Evolutionary conservation across 1,284 basidiomycete species (phyloP), one percentile per base, ranked within the genome.

Genomic region (Caloboletus inedulis): DNA sequence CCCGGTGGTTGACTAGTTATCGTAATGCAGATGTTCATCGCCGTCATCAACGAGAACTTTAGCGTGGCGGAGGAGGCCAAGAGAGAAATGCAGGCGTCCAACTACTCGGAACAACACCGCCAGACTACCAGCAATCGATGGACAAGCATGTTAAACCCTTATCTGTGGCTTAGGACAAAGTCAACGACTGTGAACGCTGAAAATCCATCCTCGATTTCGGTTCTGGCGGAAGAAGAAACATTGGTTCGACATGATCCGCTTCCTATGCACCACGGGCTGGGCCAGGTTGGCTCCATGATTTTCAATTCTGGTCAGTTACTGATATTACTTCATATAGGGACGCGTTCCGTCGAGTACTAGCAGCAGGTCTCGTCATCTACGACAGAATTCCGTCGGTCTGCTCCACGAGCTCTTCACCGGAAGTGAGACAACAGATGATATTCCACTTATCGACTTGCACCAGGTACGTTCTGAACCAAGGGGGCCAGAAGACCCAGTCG

Each of bases 31-130:
- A 92, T 98, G 87, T 98, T 98, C 75, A 94, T 99, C 64, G 96
- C 95, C 33, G 95, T 98, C 49, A 95, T 99, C 78, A 94, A 97
- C 69, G 95, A 98, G 75, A 98, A 97, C 71, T 98, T 98, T 62
- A 81, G 89, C 40, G 84, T 98, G 4, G 93, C 94, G 0, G 96
- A 98, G 65, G 92, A 96, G 67, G 81, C 87, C 43, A 98, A 97
- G 73, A 84, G 87, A 52, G 81, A 83, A 43, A 82, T 89, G 59
- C 96, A 98, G 69, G 84, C 90, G 8, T 85, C 77, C 4, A 74
- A 80, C 53, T 87, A 84, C 62, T 84, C 80, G 73, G 81, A 76
- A 9, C 77, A 75, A 37, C 81, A 81, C 56, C 77, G 79, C 51
- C 68, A 77, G 59, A 74, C 69, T 70, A 72, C 51, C 69, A 84